phyloP scores from a whole-genome alignment of 75 land plant genomes.

The Cunninghamia lanceolata region DNA sequence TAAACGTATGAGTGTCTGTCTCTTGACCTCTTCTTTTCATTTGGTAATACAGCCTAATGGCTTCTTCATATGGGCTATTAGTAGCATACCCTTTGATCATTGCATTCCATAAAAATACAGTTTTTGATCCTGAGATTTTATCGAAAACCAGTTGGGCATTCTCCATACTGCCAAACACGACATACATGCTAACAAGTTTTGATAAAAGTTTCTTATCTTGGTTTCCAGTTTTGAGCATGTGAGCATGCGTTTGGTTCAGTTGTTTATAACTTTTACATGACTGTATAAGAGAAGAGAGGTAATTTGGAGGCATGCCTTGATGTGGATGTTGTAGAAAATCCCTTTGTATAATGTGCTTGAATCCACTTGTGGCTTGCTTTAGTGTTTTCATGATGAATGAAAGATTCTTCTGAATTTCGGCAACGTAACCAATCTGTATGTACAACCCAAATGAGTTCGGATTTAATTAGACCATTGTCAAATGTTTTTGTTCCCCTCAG shows the following conservation, averaged over 20 bases:
- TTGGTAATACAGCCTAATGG: slow-evolving; percentile 23
- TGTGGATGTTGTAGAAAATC: background rate
- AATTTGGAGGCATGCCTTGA: background rate
- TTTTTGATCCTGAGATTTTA: background rate
- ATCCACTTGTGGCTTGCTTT: background rate
- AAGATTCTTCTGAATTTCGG: background rate
- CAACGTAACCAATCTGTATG: background rate
- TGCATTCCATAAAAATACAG: slow-evolving; percentile 24
- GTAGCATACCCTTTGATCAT: slow-evolving; percentile 42
- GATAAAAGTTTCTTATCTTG: background rate
- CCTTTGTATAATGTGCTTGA: background rate
- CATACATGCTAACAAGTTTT: slow-evolving; percentile 7
- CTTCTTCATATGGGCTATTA: slow-evolving; percentile 19
- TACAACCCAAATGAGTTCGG: background rate
- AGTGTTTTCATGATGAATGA: background rate
- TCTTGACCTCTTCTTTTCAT: slow-evolving; percentile 14
- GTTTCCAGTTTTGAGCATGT: slow-evolving; percentile 1
- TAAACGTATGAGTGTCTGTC: slow-evolving; percentile 29
- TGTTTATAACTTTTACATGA: background rate
- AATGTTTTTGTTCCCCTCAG: background rate
- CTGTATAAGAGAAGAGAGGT: background rate
- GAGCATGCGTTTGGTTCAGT: slow-evolving; percentile 5
- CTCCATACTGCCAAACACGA: background rate
- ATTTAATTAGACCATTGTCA: background rate
- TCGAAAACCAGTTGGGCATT: background rate